phyloP scores from a whole-genome alignment of 192 early-diverging fungal species.

The Martensiomyces pterosporus region DNA sequence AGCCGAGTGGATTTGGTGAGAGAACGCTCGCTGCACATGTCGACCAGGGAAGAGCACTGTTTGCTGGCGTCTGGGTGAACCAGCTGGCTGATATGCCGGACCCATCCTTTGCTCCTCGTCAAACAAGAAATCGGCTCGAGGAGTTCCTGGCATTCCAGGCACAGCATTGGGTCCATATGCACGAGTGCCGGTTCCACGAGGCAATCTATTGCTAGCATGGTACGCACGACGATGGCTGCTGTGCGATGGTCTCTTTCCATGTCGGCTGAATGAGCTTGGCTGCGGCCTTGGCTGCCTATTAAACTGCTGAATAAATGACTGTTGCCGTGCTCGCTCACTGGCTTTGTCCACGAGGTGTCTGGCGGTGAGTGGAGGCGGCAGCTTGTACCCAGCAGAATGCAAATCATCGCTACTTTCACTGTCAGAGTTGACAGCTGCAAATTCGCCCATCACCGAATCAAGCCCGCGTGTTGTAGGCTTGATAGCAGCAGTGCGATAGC shows the following conservation, averaged over 20 bases:
- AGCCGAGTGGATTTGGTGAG: no score
- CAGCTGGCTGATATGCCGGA: neutral
- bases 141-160: neutral
- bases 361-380: neutral
- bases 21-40: neutral
- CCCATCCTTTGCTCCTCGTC: constrained; percentile 42
- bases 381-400: neutral
- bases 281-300: no score
- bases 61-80: constrained; percentile 9
- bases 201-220: no score
- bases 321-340: no score
- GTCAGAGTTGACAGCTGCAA: constrained; percentile 45
- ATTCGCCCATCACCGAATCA: constrained; percentile 40
- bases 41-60: constrained; percentile 26
- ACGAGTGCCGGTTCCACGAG: neutral
- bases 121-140: constrained; percentile 31
- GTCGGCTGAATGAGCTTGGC: no score
- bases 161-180: neutral
- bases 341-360: no score
- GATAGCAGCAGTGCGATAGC: no score
- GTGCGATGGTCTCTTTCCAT: no score
- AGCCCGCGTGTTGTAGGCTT: constrained; percentile 17
- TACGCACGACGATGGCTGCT: no score
- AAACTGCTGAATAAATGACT: no score
- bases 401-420: constrained; percentile 3